Percentiles rank a stretch among this genome's conserved stretches.
phyloP scores from a whole-genome alignment of 768 basidiomycete species.

The Chalciporus chontae region DNA sequence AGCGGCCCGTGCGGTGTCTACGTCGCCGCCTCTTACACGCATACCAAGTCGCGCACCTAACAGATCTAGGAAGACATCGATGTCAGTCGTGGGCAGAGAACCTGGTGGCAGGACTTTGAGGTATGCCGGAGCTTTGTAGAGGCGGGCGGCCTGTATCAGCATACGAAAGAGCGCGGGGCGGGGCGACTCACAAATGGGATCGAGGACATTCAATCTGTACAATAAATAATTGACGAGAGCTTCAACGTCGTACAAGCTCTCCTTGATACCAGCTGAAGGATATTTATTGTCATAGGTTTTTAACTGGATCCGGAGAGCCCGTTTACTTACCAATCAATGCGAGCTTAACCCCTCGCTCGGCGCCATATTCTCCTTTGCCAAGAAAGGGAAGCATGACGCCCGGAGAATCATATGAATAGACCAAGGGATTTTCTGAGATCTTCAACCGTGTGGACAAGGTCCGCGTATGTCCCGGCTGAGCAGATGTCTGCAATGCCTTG shows the following conservation, averaged over 20 bases:
- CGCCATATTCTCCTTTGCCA: conserved; percentile 78
- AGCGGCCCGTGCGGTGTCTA: conserved; percentile 69
- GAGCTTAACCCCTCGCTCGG: conserved; percentile 89
- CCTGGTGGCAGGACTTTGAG: conserved; percentile 55
- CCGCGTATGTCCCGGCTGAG: conserved; percentile 88
- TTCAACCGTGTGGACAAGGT: conserved; percentile 86
- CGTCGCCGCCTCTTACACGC: conserved; percentile 70
- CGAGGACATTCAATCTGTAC: conserved; percentile 76
- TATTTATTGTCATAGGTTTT: conserved; percentile 4
- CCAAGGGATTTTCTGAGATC: conserved; percentile 71
- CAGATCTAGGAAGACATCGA: conserved; percentile 61
- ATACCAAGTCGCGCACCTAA: conserved; percentile 80
- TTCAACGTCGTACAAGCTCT: conserved; percentile 84
- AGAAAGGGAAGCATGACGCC: conserved; percentile 97
- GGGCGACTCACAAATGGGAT: conserved; percentile 58
- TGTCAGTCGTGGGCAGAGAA: conserved; percentile 54
- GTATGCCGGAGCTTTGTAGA: conserved; percentile 62
- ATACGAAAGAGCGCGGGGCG: not conserved
- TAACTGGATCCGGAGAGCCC: not conserved
- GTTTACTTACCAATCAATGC: conserved; percentile 81
- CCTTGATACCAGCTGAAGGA: conserved; percentile 84
- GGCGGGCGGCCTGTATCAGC: not conserved
- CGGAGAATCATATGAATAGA: conserved; percentile 94
- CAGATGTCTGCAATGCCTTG: conserved; percentile 87
- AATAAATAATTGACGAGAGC: conserved; percentile 82